phyloP scores from a whole-genome alignment of 805 yeast species.

The Danielozyma ontarioensis region DNA sequence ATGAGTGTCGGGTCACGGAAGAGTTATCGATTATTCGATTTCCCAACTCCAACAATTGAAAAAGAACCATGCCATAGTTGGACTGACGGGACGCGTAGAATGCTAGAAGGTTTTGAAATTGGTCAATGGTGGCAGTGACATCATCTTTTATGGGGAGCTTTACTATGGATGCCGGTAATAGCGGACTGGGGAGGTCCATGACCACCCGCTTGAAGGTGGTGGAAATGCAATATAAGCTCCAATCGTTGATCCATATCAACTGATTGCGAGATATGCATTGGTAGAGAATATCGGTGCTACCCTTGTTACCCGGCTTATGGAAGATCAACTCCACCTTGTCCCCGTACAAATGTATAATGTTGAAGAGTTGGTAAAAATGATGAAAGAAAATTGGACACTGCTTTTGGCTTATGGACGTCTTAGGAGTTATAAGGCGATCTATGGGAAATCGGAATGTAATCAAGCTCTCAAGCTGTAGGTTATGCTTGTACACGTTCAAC shows the following conservation, averaged over 20 bases:
- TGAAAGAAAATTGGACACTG: constrained; percentile 22
- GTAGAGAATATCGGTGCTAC: constrained; percentile 39
- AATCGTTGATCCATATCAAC: constrained; percentile 48
- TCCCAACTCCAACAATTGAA: constrained; percentile 40
- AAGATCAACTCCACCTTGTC: constrained; percentile 42
- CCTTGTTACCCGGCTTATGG: constrained; percentile 53
- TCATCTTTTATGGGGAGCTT: constrained; percentile 51
- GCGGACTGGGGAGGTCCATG: constrained; percentile 47
- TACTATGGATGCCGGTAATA: constrained; percentile 48
- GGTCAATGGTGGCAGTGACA: constrained; percentile 34
- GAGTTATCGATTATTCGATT: constrained; percentile 30
- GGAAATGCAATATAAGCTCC: constrained; percentile 50
- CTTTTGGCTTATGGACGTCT: constrained; percentile 12
- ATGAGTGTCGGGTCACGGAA: constrained; percentile 28
- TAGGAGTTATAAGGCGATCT: constrained; percentile 17
- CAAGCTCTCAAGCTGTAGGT: constrained; percentile 46
- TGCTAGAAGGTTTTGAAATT: constrained; percentile 30
- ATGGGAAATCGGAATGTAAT: constrained; percentile 8
- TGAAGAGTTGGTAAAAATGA: constrained; percentile 48
- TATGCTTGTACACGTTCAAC: constrained; percentile 66
- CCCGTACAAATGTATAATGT: constrained; percentile 42
- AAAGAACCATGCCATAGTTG: constrained; percentile 24
- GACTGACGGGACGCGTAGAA: constrained; percentile 12
- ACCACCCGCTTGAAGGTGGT: constrained; percentile 43
- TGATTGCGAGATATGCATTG: constrained; percentile 53